Evolutionary conservation across 257 asterid species (phyloP).

Genomic region (Perilla frutescens): DNA sequence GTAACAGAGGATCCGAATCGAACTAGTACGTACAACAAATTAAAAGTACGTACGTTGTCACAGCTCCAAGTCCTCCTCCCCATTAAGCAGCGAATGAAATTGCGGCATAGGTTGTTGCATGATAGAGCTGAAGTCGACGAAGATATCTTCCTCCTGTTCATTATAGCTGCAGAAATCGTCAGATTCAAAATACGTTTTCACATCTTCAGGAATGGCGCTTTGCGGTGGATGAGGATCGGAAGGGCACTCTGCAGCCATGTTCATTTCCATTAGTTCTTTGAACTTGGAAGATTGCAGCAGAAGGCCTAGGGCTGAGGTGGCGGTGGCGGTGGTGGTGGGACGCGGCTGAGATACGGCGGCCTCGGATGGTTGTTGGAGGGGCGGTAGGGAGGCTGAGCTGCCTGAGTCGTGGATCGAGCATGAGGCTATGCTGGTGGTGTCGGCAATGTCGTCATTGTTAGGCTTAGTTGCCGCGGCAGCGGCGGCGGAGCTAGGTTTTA

Average conservation of each 20-base stretch:
- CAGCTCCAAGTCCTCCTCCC: slow-evolving; percentile 26
- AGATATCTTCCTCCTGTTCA: slow-evolving; percentile 54
- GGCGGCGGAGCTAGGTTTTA: slow-evolving; percentile 50
- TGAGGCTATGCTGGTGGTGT: slow-evolving; percentile 32
- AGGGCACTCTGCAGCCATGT: slow-evolving; percentile 55
- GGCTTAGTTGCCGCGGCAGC: slow-evolving; percentile 5
- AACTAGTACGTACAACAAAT: no score
- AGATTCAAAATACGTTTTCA: slow-evolving; percentile 48
- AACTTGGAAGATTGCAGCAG: slow-evolving; percentile 78
- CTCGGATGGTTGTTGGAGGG: slow-evolving; percentile 32
- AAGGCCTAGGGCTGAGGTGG: slow-evolving; percentile 80
- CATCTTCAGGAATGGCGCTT: slow-evolving; percentile 45
- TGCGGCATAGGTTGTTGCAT: slow-evolving; percentile 56
- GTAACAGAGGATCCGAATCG: background rate
- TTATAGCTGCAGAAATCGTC: slow-evolving; percentile 45
- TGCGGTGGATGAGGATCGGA: slow-evolving; percentile 44
- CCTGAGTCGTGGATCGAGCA: slow-evolving; percentile 33
- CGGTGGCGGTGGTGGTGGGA: slow-evolving; percentile 42
- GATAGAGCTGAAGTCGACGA: slow-evolving; percentile 67
- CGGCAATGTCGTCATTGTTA: slow-evolving; percentile 35
- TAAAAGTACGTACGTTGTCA: background rate
- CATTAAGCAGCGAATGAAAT: slow-evolving; percentile 50
- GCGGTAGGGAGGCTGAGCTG: slow-evolving; percentile 36
- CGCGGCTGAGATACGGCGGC: slow-evolving; percentile 43
- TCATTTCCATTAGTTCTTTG: slow-evolving; percentile 87